Evolutionary conservation across 352 stramenopile species (phyloP).

Genomic region (Phytophthora podocarpi): DNA sequence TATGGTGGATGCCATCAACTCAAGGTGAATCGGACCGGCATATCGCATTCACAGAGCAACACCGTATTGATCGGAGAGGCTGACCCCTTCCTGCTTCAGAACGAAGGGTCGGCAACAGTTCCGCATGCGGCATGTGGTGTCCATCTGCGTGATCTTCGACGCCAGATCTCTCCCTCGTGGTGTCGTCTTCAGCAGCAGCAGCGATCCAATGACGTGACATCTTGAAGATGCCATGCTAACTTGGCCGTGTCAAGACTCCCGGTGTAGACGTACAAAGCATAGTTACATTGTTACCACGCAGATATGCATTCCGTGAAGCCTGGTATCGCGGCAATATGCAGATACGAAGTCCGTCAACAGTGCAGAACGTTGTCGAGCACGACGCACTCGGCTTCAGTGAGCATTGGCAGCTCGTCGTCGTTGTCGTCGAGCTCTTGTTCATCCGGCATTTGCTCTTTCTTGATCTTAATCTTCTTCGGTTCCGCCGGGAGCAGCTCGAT

Average conservation of each 20-base stretch:
- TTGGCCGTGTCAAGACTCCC: too few species aligned
- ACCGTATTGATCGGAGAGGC: not conserved
- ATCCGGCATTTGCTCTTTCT: conserved; percentile 1
- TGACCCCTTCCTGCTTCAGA: conserved; percentile 4
- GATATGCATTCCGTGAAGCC: not conserved
- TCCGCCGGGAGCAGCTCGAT: conserved; percentile 22
- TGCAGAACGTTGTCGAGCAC: conserved; percentile 33
- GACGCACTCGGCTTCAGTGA: conserved; percentile 37
- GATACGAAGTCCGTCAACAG: not conserved
- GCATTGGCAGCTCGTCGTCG: conserved; percentile 11
- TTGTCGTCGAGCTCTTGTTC: conserved; percentile 4
- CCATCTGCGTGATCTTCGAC: too few species aligned
- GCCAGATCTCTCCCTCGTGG: too few species aligned
- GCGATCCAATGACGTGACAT: too few species aligned
- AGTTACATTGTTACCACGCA: conserved; percentile 10
- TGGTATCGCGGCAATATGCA: not conserved
- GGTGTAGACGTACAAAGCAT: conserved; percentile 7
- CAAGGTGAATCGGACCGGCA: not conserved
- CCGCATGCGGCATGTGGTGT: too few species aligned
- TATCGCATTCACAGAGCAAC: not conserved
- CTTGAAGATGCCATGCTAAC: too few species aligned
- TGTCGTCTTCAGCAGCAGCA: too few species aligned
- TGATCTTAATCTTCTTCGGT: not conserved
- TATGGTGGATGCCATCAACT: conserved; percentile 16
- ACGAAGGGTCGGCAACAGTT: conserved; percentile 9